These are phyloP conservation scores for Helicocarpus griseus DNA, from an alignment of 2,329 filamentous ascomycete genomes.

Conservation along the genomic window DNA sequence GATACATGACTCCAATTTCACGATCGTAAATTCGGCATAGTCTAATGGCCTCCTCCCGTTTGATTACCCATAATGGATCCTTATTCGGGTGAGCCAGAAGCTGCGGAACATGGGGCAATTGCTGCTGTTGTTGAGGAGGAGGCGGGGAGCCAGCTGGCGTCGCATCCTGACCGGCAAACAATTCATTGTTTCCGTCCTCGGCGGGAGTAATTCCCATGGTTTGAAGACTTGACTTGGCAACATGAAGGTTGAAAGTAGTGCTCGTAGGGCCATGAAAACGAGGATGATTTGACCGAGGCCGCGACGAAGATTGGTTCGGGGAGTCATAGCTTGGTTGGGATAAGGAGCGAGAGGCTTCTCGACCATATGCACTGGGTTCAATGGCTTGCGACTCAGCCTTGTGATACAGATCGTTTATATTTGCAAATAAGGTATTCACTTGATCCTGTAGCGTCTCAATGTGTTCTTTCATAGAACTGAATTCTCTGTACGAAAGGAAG, in stretches of 20 bases:
- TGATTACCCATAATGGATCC: conserved; percentile 73
- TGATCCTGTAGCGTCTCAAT: conserved; percentile 71
- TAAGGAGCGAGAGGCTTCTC: conserved; percentile 31
- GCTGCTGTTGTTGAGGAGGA: conserved; percentile 26
- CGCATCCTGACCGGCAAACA: conserved; percentile 41
- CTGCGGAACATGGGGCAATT: conserved; percentile 14
- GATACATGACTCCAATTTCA: conserved; percentile 88
- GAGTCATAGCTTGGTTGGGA: conserved; percentile 18
- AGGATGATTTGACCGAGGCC: conserved; percentile 46
- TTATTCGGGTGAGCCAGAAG: conserved; percentile 39
- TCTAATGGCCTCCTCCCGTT: conserved; percentile 68
- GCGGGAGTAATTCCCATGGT: conserved; percentile 72
- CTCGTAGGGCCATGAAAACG: conserved; percentile 79
- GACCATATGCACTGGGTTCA: conserved; percentile 20
- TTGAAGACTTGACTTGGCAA: conserved; percentile 76
- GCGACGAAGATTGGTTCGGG: conserved; percentile 25
- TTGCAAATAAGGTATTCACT: conserved; percentile 66
- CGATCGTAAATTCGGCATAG: conserved; percentile 76
- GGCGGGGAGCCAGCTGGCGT: conserved; percentile 42
- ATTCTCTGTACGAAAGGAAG: conserved; percentile 48
- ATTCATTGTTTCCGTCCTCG: conserved; percentile 54
- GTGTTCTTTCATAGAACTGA: conserved; percentile 67
- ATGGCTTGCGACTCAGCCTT: conserved; percentile 26
- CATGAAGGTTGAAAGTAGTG: conserved; percentile 72
- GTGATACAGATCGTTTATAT: conserved; percentile 56